Base-by-base conservation (phyloP, 1,284 basidiomycete genomes). In the Austroboletus novae-zelandiae region DNA sequence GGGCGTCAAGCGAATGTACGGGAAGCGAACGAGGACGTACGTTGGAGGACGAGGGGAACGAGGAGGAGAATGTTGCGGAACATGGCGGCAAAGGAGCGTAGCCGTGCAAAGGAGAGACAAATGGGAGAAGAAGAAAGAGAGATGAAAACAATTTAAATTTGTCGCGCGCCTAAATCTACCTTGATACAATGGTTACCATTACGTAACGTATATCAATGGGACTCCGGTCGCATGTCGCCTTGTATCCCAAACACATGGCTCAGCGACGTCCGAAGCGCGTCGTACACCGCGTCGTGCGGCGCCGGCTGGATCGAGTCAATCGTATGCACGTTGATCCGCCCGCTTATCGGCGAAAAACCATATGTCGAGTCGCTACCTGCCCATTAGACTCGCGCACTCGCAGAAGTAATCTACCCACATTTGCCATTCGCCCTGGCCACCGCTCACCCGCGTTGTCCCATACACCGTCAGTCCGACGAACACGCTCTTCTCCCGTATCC, bases 291-390 rank as follows among this genome's bases (percentile, higher is more conserved):
- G 50, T 80, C 74, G 59, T 87, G 84, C 4, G 88, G 88, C 3
- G 82, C 83, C 0, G 88, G 88, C 45, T 83, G 77, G 45, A 90
- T 90, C 10, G 82, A 83, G 61, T 89, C 77, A 37, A 90, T 72
- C 34, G 72, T 74, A 60, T 91, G 88, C 42, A 74, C 58, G 39
- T 79, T 64, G 48, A 91, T 83, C 37, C 82, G 74, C 3, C 86
- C 89, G 0, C 79, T 79, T 9, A 65, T 51, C 0, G 84, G 83
- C 1, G 85, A 87, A 63, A 90, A 89, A 0, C 71, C 72, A 64
- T 91, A 91, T n/a, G 84, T 88, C 48, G 82, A 86, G 56, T 80
- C 77, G 34, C 87, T 89, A 65, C 4, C 9, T 29, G 25, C 10
- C 7, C 46, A n/a, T 57, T 14, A 58, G 54, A 11, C 49, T 2